Evolutionary conservation across 495 filamentous ascomycete species (phyloP).

Genomic region (Neurospora sp.): DNA sequence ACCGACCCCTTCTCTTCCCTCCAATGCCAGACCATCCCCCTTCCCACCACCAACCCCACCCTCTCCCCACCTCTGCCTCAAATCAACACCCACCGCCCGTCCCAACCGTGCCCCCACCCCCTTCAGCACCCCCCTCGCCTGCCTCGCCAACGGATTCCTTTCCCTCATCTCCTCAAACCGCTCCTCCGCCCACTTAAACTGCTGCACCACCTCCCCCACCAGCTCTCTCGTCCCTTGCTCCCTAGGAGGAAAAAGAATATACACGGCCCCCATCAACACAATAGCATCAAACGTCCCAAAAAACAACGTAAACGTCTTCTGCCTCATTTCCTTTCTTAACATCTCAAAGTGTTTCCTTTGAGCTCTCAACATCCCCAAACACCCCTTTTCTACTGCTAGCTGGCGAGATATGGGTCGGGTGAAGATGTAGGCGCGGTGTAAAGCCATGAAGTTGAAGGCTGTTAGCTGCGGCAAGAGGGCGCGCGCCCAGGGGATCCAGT

Average conservation of each 20-base stretch:
- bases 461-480: constrained; percentile 36
- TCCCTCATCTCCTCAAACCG: constrained; percentile 41
- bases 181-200: constrained; percentile 44
- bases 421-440: constrained; percentile 56
- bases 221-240: constrained; percentile 30
- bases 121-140: constrained; percentile 41
- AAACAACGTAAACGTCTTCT: constrained; percentile 22
- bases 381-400: constrained; percentile 42
- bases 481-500: constrained; percentile 42
- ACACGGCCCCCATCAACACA: constrained; percentile 49
- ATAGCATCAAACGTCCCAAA: constrained; percentile 54
- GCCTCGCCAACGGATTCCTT: constrained; percentile 41
- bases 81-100: neutral
- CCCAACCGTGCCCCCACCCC: constrained; percentile 34
- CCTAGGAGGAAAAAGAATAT: constrained; percentile 41
- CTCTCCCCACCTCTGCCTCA: neutral
- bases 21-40: constrained; percentile 25
- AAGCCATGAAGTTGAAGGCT: constrained; percentile 46
- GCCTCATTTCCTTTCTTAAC: neutral
- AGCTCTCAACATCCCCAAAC: constrained; percentile 43
- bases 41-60: neutral
- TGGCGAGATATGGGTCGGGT: constrained; percentile 39
- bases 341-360: constrained; percentile 40
- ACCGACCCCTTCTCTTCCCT: neutral
- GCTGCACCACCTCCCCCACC: constrained; percentile 33